phyloP scores from a whole-genome alignment of 805 yeast genomes.

The Cyberlindnera sargentensis region DNA sequence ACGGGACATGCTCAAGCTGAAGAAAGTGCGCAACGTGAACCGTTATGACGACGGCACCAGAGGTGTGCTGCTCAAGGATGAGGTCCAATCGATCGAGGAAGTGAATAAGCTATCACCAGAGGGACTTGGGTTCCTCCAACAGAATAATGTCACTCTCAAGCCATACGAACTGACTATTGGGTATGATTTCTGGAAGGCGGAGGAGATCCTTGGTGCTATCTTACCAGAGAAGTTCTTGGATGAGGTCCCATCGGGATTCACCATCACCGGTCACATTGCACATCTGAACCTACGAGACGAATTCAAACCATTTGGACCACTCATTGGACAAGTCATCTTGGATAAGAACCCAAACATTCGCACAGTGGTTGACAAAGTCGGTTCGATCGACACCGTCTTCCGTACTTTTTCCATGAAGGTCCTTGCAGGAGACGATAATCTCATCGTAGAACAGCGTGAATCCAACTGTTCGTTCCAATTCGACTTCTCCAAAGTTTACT shows the following conservation, averaged over 20 bases:
- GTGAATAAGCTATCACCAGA: slow-evolving; percentile 33
- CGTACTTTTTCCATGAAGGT: slow-evolving; percentile 93
- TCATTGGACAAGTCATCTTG: slow-evolving; percentile 85
- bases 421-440: slow-evolving; percentile 75
- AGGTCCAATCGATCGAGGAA: slow-evolving; percentile 32
- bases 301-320: slow-evolving; percentile 68
- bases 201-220: slow-evolving; percentile 72
- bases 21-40: slow-evolving; percentile 66
- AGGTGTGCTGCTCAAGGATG: slow-evolving; percentile 53
- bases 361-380: slow-evolving; percentile 90
- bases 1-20: slow-evolving; percentile 59
- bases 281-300: slow-evolving; percentile 82
- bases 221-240: slow-evolving; percentile 63
- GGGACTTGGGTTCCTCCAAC: slow-evolving; percentile 40
- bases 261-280: slow-evolving; percentile 93
- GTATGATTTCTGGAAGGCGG: slow-evolving; percentile 83
- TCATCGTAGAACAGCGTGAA: slow-evolving; percentile 80
- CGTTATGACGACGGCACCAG: slow-evolving; percentile 25
- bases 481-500: slow-evolving; percentile 90
- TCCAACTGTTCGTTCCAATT: slow-evolving; percentile 79
- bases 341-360: slow-evolving; percentile 70
- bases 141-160: slow-evolving; percentile 38
- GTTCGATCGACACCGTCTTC: slow-evolving; percentile 78
- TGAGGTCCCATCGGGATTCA: slow-evolving; percentile 85
- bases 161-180: slow-evolving; percentile 52